Evolutionary conservation across 2,329 filamentous ascomycete species (phyloP), one percentile per base, ranked within the genome.

Genomic region (Penicillium psychrosexuale): DNA sequence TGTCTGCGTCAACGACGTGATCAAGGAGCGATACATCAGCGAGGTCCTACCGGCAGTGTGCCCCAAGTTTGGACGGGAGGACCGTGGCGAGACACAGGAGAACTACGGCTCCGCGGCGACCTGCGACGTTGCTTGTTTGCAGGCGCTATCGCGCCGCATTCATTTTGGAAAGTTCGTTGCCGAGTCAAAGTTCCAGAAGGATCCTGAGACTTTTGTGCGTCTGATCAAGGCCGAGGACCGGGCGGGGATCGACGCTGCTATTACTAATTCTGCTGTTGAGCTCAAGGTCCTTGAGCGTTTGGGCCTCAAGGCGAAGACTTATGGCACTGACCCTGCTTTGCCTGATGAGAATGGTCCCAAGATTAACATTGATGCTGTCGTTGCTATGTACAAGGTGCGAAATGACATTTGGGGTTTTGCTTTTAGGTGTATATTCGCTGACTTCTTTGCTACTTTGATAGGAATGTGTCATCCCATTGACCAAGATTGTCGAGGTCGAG

Each of bases 161-260:
- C 94, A 99, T 75, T 99, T 96, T 77, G 94, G 94, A 64, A 99
- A 97, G 77, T 97, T 97, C 68, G 94, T 99, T 8, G 94, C 94
- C 40, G 94, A 99, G 80, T 87, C 88, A 56, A 99, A 99, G 78
- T 99, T 97, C 76, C 83, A 84, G 65, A 87, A 88, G 44, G 90
- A 97, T 64, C 82, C 85, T 30, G 90, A 92, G 65, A 83, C 78
- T 59, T 99, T 93, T 72, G 92, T 89, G 6, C 80, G 80, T 59
- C 75, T 97, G 74, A 97, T 99, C 77, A 85, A 87, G 72, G 87
- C 85, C 1, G 85, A 81, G 58, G 92, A 99, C 73, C 81, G 89
- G 6, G 78, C 86, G 52, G 93, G 88, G 2, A 93, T 99, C 63
- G 91, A 88, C 67, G 87, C 86, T 31, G 91, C 92, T 36, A 99